Conservation (phyloP, 495 filamentous ascomycete species). For the Penicillium malachiteum region DNA sequence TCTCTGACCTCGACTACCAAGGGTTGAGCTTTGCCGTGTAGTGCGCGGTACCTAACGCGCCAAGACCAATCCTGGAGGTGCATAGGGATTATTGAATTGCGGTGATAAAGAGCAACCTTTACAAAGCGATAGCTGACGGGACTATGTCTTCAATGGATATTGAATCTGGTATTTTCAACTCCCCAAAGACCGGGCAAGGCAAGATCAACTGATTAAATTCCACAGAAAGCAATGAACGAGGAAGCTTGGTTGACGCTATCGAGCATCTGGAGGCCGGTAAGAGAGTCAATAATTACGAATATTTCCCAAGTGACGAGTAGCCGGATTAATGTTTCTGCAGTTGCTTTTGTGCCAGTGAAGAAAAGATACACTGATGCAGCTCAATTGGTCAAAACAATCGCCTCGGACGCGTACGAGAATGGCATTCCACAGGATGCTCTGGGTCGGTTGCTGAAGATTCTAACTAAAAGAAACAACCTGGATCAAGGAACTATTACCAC, state of each 20-base stretch:
- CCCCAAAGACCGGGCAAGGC: neutral
- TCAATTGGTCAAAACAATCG: constrained; percentile 40
- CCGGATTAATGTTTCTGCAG: constrained; percentile 21
- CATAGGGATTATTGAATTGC: neutral
- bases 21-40: too few species aligned
- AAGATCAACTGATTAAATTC: neutral
- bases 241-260: constrained; percentile 36
- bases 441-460: constrained; percentile 60
- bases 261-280: constrained; percentile 47
- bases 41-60: neutral
- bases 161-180: neutral
- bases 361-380: constrained; percentile 45
- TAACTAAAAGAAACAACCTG: constrained; percentile 64
- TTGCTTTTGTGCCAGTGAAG: constrained; percentile 41
- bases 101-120: neutral
- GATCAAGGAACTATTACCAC: constrained; percentile 69
- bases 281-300: neutral
- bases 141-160: neutral
- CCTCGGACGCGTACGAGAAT: constrained; percentile 57
- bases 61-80: neutral
- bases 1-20: too few species aligned
- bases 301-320: too few species aligned
- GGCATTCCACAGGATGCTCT: constrained; percentile 64
- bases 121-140: neutral
- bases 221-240: constrained; percentile 14